Conservation (phyloP, 495 filamentous ascomycete genomes). For the Tuber aestivum region DNA sequence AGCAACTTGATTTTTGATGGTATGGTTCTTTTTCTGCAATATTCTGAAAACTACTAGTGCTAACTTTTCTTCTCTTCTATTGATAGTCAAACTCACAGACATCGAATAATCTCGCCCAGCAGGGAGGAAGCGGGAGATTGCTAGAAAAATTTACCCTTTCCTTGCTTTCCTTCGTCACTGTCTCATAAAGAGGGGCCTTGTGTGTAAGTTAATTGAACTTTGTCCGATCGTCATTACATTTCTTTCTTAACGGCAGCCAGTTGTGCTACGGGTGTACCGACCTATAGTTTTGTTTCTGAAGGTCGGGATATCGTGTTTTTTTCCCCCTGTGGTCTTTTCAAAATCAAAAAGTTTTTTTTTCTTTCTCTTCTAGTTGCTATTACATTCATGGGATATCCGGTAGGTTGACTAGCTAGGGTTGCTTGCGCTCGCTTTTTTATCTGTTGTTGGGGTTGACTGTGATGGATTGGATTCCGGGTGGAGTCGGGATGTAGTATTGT, state of each 20-base stretch:
- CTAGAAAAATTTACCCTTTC: background rate
- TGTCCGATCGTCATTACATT: background rate
- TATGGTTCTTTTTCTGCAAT: constrained; percentile 57
- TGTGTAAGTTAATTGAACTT: background rate
- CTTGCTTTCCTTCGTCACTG: background rate
- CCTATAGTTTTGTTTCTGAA: background rate
- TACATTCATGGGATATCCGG: background rate
- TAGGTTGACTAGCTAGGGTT: background rate
- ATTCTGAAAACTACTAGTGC: background rate
- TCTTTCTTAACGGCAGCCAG: background rate
- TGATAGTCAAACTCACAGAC: constrained; percentile 39
- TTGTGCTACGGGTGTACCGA: background rate
- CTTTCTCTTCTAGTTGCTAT: background rate
- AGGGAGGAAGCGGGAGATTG: background rate
- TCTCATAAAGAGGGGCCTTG: background rate
- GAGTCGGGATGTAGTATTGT: background rate
- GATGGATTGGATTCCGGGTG: background rate
- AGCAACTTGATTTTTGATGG: constrained; percentile 88
- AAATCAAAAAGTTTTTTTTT: background rate
- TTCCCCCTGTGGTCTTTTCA: background rate
- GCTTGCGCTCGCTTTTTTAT: background rate
- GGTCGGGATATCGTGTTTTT: background rate
- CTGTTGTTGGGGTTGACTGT: background rate
- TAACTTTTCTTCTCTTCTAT: background rate
- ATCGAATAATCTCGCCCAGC: constrained; percentile 28